These are phyloP conservation scores for Pythium sukuiense DNA, from an alignment of 352 stramenopile genomes.

Conservation along the genomic window DNA sequence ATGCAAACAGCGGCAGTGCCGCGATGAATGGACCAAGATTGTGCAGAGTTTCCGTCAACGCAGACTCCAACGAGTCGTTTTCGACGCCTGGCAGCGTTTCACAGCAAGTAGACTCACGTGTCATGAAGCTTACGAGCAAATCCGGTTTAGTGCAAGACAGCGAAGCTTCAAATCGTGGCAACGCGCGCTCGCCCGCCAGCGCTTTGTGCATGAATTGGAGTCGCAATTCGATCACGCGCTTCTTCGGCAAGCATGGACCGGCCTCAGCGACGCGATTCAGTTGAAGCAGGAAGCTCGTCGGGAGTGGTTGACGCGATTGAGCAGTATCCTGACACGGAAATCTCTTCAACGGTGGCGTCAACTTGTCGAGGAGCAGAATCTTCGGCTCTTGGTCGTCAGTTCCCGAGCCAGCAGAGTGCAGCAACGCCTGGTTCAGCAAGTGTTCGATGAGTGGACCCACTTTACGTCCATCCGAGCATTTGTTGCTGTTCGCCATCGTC, in stretches of 20 bases:
- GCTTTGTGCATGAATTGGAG: conserved; percentile 10
- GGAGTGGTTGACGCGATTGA: conserved; percentile 2
- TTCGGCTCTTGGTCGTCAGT: not conserved
- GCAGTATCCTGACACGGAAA: not conserved
- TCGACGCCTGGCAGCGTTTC: conserved; percentile 8
- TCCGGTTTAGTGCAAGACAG: not conserved
- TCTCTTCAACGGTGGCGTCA: conserved; percentile 7
- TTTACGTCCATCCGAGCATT: conserved; percentile 16
- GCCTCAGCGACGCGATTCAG: conserved; percentile 1
- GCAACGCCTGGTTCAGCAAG: not conserved
- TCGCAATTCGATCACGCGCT: conserved; percentile 5
- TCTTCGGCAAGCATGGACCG: conserved; percentile 1
- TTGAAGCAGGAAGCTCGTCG: conserved; percentile 2
- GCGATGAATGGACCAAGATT: not conserved
- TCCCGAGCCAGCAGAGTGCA: not conserved
- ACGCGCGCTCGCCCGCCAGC: conserved; percentile 5
- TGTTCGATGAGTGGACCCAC: conserved; percentile 17
- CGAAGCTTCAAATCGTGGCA: conserved; percentile 6
- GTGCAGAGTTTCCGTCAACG: not conserved
- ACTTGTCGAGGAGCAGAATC: not conserved
- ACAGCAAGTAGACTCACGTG: not conserved
- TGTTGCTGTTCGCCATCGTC: conserved; percentile 6
- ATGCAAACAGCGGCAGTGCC: not conserved
- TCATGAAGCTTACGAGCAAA: not conserved
- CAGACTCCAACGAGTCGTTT: not conserved